Percentiles rank a stretch among this genome's conserved stretches.
phyloP scores from a whole-genome alignment of 2,329 filamentous ascomycete species.

The Fusarium verrucosum region DNA sequence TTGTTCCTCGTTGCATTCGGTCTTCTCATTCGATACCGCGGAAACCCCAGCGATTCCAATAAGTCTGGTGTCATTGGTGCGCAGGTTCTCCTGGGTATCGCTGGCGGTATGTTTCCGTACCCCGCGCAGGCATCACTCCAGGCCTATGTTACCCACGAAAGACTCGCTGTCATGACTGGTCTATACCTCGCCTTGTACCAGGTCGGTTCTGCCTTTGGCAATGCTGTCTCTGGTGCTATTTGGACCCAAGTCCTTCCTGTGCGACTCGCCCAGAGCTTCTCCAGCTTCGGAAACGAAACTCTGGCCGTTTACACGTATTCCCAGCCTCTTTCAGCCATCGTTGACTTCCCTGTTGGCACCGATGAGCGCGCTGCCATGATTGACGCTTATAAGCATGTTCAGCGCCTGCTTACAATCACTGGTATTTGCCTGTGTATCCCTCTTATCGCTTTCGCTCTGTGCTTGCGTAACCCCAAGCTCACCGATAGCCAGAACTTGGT shows the following conservation, averaged over 20 bases:
- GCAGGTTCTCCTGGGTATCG: slow-evolving; percentile 69
- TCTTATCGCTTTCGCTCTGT: slow-evolving; percentile 55
- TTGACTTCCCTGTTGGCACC: slow-evolving; percentile 53
- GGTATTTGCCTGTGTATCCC: slow-evolving; percentile 61
- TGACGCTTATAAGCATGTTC: slow-evolving; percentile 56
- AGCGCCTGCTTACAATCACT: slow-evolving; percentile 58
- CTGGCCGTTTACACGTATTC: slow-evolving; percentile 50
- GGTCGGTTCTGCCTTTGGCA: slow-evolving; percentile 68
- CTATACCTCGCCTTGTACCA: slow-evolving; percentile 71
- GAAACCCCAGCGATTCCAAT: slow-evolving; percentile 53
- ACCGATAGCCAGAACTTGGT: slow-evolving; percentile 57
- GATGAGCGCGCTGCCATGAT: slow-evolving; percentile 56
- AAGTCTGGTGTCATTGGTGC: slow-evolving; percentile 69
- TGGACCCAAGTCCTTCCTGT: slow-evolving; percentile 67
- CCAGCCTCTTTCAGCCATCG: slow-evolving; percentile 50
- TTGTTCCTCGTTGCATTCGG: slow-evolving; percentile 73
- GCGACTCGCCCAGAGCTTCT: slow-evolving; percentile 53
- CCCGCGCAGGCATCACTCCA: slow-evolving; percentile 59
- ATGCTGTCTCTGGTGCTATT: slow-evolving; percentile 68
- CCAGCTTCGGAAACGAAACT: slow-evolving; percentile 49
- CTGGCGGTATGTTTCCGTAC: slow-evolving; percentile 69
- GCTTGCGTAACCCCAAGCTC: slow-evolving; percentile 57
- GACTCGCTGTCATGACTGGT: slow-evolving; percentile 71
- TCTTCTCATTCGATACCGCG: slow-evolving; percentile 70
- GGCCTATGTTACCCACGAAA: slow-evolving; percentile 55